These are phyloP conservation scores for Stagonosporopsis cucurbitacearum DNA, from an alignment of 2,329 filamentous ascomycete genomes.

Conservation along the genomic window DNA sequence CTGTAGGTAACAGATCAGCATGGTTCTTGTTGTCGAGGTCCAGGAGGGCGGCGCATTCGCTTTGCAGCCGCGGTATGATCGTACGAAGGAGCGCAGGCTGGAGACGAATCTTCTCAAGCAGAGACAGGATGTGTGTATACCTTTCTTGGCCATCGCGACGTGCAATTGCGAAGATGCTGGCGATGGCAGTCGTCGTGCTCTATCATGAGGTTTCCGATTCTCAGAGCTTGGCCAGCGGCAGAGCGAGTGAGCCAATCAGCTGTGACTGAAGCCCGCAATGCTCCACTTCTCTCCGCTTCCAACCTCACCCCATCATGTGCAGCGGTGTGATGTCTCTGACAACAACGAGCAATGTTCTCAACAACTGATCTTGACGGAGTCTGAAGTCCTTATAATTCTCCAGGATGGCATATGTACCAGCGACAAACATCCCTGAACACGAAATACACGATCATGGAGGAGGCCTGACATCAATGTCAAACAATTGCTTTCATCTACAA, in stretches of 20 bases:
- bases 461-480: background rate
- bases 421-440: background rate
- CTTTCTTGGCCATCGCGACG: conserved; percentile 47
- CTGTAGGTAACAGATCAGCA: conserved; percentile 56
- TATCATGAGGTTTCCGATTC: conserved; percentile 30
- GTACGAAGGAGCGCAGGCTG: background rate
- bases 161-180: conserved; percentile 16
- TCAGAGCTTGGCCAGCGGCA: conserved; percentile 24
- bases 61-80: background rate
- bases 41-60: too few relatives aligned
- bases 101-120: background rate
- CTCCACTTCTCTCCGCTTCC: background rate
- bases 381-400: background rate
- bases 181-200: conserved; percentile 20
- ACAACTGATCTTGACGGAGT: background rate
- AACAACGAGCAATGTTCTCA: background rate
- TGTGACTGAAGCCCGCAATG: conserved; percentile 15
- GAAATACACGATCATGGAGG: background rate
- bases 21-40: background rate
- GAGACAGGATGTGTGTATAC: conserved; percentile 17
- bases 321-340: background rate
- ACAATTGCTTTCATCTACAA: background rate
- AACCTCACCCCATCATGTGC: background rate
- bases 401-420: background rate
- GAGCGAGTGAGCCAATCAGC: conserved; percentile 25